These are phyloP conservation scores for Torrubiellomyces zombiae DNA, from an alignment of 2,329 filamentous ascomycete species.

Conservation along the genomic window DNA sequence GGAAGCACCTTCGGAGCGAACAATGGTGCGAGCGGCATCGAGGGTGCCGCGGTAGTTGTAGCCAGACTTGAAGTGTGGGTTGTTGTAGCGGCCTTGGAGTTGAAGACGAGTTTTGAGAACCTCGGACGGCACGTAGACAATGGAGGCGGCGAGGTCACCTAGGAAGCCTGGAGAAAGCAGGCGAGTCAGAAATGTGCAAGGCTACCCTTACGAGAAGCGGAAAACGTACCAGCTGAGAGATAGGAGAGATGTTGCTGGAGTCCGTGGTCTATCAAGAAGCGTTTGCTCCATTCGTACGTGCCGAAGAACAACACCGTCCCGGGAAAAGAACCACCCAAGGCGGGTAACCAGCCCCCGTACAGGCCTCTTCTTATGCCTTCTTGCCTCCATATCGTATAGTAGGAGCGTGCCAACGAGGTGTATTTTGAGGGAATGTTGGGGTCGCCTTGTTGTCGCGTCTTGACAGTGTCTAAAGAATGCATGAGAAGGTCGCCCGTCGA, in stretches of 20 bases:
- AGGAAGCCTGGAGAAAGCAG: conserved; percentile 49
- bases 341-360: conserved; percentile 87
- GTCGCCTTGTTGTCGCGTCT: conserved; percentile 93
- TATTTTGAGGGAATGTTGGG: conserved; percentile 88
- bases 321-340: conserved; percentile 79
- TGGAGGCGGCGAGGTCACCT: conserved; percentile 78
- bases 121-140: conserved; percentile 92
- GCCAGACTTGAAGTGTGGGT: conserved; percentile 80
- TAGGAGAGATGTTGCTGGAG: conserved; percentile 74
- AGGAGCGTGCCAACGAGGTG: conserved; percentile 75
- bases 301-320: conserved; percentile 94
- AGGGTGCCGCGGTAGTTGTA: conserved; percentile 87
- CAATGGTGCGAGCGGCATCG: conserved; percentile 74
- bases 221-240: conserved; percentile 53
- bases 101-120: conserved; percentile 95
- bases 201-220: not conserved
- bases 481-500: conserved; percentile 93
- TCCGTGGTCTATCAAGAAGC: conserved; percentile 69
- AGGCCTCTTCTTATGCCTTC: conserved; percentile 75
- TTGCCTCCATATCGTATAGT: conserved; percentile 82
- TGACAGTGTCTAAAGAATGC: conserved; percentile 97
- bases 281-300: conserved; percentile 89
- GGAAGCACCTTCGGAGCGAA: conserved; percentile 61
- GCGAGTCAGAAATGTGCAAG: conserved; percentile 1
- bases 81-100: conserved; percentile 87